A percentile compares a stretch with the other conserved stretches of the same genome.
Conservation (phyloP, 2,329 filamentous ascomycete genomes). For the Microdochium nivale region DNA sequence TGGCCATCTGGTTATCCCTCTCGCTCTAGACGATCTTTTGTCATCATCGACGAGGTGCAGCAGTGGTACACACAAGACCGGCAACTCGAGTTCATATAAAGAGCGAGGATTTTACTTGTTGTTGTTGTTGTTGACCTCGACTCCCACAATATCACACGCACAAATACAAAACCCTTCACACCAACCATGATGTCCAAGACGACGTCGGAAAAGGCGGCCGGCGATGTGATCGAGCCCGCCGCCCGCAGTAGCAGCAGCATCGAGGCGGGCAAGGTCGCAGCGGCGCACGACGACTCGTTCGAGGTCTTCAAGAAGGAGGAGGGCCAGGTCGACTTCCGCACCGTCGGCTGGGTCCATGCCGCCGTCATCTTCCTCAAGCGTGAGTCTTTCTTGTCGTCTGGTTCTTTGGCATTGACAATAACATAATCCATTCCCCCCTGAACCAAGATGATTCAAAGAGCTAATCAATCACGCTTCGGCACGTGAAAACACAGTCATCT, state of each 20-base stretch:
- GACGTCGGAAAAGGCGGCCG: not conserved
- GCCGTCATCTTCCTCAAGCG: slow-evolving; percentile 37
- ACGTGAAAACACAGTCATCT: slow-evolving; percentile 21
- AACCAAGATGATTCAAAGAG: not conserved
- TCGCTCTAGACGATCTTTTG: too few species aligned
- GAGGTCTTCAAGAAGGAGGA: slow-evolving; percentile 36
- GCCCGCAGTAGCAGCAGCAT: slow-evolving; percentile 11
- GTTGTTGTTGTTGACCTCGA: too few species aligned
- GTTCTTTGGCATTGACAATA: too few species aligned
- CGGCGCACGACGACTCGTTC: slow-evolving; percentile 17
- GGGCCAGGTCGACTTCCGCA: slow-evolving; percentile 36
- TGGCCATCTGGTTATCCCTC: too few species aligned
- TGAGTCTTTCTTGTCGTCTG: slow-evolving; percentile 7
- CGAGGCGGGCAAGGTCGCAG: slow-evolving; percentile 13
- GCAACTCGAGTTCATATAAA: too few species aligned
- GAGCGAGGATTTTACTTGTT: too few species aligned
- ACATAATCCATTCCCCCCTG: too few species aligned
- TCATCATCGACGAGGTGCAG: too few species aligned
- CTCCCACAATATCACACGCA: too few species aligned
- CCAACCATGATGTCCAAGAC: not conserved
- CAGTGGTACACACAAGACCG: too few species aligned
- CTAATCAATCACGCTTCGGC: not conserved
- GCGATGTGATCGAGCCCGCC: slow-evolving; percentile 10
- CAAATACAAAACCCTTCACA: not conserved
- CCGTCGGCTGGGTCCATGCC: slow-evolving; percentile 32